Conservation (phyloP, 305 asterid genomes). For the Rubia tinctorum region DNA sequence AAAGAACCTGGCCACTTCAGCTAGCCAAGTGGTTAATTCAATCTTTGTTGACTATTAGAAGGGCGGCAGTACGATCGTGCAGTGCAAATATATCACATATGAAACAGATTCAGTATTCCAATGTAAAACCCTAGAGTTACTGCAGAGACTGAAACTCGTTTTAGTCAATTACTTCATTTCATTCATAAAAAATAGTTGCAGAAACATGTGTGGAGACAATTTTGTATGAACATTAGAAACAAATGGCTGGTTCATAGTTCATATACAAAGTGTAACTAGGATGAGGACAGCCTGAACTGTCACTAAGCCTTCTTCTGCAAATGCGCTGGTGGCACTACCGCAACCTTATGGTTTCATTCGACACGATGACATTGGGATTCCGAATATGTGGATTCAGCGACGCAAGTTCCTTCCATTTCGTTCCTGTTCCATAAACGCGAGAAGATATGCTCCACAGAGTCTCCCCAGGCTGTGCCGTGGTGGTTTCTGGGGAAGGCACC, state of each 20-base stretch:
- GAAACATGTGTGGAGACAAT: background rate
- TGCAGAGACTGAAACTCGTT: background rate
- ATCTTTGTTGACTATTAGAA: too few relatives aligned
- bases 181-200: background rate
- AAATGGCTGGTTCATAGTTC: background rate
- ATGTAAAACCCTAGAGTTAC: background rate
- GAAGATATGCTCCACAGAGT: slow-evolving; percentile 86
- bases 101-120: background rate
- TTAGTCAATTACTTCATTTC: background rate
- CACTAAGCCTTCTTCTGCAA: background rate
- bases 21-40: too few relatives aligned
- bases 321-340: slow-evolving; percentile 23
- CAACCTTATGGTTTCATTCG: slow-evolving; percentile 46
- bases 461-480: slow-evolving; percentile 58
- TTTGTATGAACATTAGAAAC: slow-evolving; percentile 2
- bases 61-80: too few relatives aligned
- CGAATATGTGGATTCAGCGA: slow-evolving; percentile 50
- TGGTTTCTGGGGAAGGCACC: slow-evolving; percentile 31
- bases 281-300: slow-evolving; percentile 8
- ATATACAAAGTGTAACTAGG: slow-evolving; percentile 2
- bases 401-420: slow-evolving; percentile 52
- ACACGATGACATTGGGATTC: slow-evolving; percentile 44
- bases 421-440: slow-evolving; percentile 53
- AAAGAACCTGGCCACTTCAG: too few relatives aligned
- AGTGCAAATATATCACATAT: background rate